These are phyloP conservation scores for Wickerhamomyces alni DNA, from an alignment of 805 yeast species.

Conservation along the genomic window DNA sequence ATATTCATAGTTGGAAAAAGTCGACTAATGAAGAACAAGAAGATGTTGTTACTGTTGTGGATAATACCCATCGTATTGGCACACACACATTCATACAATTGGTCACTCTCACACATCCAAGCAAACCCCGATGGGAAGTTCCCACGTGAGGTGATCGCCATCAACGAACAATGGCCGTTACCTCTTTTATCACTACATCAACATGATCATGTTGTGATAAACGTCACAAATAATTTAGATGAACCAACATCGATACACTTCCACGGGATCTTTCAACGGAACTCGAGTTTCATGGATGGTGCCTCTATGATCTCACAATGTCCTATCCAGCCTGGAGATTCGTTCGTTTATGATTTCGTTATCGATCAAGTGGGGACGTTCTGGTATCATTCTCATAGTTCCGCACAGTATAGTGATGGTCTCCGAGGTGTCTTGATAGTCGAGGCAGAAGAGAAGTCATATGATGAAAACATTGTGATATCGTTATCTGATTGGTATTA, in stretches of 20 bases:
- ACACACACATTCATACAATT: conserved; percentile 27
- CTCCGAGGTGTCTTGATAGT: conserved; percentile 39
- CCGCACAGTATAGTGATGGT: conserved; percentile 92
- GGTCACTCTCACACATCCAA: conserved; percentile 29
- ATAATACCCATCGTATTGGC: background rate
- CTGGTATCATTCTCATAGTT: conserved; percentile 97
- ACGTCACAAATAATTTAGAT: conserved; percentile 32
- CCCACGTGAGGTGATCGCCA: conserved; percentile 48
- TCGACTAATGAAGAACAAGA: no score
- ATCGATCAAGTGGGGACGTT: conserved; percentile 81
- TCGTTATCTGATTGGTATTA: conserved; percentile 47
- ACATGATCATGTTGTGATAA: conserved; percentile 36
- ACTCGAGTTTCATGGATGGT: conserved; percentile 81
- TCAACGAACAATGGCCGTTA: conserved; percentile 51
- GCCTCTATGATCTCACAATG: conserved; percentile 86
- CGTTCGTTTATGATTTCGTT: conserved; percentile 81
- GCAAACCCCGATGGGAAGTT: conserved; percentile 54
- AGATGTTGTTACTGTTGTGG: background rate
- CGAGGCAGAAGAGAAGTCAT: conserved; percentile 26
- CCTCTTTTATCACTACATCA: conserved; percentile 37
- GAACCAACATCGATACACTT: conserved; percentile 50
- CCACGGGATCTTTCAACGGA: conserved; percentile 74
- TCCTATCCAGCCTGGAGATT: conserved; percentile 78
- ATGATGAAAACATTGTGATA: conserved; percentile 42
- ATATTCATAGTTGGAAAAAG: no score